Evolutionary conservation across 2,329 filamentous ascomycete genomes (phyloP), one percentile per base, ranked within the genome.

Genomic region (Penicillium brevicompactum): DNA sequence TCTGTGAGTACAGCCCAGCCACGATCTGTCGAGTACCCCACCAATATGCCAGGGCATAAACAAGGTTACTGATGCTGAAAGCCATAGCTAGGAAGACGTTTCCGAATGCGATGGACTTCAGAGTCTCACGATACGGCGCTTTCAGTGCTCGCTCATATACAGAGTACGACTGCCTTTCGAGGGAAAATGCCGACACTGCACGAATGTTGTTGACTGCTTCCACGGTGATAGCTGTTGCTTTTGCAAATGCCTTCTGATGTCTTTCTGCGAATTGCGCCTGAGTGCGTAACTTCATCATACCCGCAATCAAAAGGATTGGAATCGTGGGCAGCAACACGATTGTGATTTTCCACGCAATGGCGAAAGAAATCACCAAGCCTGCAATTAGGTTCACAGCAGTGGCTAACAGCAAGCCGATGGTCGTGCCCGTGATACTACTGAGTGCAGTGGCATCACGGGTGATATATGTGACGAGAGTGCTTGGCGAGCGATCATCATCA

Each of bases 31-130:
- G 86, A 0, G 87, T 82, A 1, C 88, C 89, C 87, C 88, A 92
- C 87, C 88, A 92, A 72, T 91, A 92, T 0, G 88, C 86, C 52
- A 92, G 82, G 0, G 87, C 86, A 66, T 91, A 89, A 27, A 91
- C 83, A 49, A 90, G 78, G 65, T 87, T 88, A 34, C 85, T 82
- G 24, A 76, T 60, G 16, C 70, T 70, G 53, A 74, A 77, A 1
- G 75, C 71, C 38, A 76, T 61, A 1, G 78, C 77, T 45, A 78
- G 67, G 69, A 75, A 78, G 38, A 77, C 63, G 60, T 75, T 79
- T 1, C 74, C 73, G 27, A 76, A 75, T 14, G 79, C 70, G 43
- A 78, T 78, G 16, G 75, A 71, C 40, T 77, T 74, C 81, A 77
- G 22, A 9, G 44, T 46, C 34, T 57, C 45, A 40, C 54, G 11